Conservation (phyloP, 257 asterid species). For the Scutellaria baicalensis region DNA sequence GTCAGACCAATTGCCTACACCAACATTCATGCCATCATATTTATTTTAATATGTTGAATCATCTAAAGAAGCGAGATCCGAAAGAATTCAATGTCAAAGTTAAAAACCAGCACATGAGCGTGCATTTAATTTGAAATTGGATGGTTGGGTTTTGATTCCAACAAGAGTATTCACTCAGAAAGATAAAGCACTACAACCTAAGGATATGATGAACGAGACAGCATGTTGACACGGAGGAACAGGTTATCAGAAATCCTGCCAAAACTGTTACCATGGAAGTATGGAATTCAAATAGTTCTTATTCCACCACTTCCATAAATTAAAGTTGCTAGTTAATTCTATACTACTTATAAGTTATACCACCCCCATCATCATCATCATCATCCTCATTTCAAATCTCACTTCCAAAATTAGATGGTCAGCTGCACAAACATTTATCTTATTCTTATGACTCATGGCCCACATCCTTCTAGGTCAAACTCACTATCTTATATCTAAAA, state of each 20-base stretch:
- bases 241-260: neutral
- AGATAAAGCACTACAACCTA: neutral
- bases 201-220: neutral
- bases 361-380: neutral
- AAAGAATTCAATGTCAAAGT: neutral
- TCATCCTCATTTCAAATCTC: too few relatives aligned
- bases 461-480: neutral
- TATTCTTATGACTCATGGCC: neutral
- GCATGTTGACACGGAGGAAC: neutral
- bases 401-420: neutral
- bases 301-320: neutral
- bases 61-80: neutral
- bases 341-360: neutral
- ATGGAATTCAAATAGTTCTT: neutral
- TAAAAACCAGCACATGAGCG: neutral
- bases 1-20: neutral
- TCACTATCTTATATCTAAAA: neutral
- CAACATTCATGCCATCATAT: neutral
- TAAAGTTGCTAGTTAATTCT: neutral
- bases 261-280: neutral
- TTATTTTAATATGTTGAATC: neutral
- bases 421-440: neutral
- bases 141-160: neutral
- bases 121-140: neutral
- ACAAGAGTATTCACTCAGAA: neutral